These are phyloP conservation scores for Lithospermum erythrorhizon DNA, from an alignment of 257 asterid species.

Conservation along the genomic window DNA sequence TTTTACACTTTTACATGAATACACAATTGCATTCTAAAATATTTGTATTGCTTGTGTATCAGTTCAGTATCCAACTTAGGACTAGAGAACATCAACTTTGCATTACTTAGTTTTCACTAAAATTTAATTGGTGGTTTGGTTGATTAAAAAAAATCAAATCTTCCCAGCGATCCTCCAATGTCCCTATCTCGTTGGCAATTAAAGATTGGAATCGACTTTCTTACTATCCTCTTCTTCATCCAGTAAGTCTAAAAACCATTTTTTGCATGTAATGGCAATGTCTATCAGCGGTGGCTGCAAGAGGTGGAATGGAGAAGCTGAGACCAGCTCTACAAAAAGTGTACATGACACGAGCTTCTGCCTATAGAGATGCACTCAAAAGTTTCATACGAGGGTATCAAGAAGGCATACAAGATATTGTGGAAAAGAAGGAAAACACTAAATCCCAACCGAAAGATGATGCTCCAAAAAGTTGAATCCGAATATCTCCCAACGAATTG, in stretches of 20 bases:
- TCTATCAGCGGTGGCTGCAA: constrained; percentile 65
- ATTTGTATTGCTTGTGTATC: background rate
- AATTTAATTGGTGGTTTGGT: background rate
- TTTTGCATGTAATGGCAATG: constrained; percentile 5
- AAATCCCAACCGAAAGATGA: constrained; percentile 25
- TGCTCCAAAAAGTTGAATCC: constrained; percentile 22
- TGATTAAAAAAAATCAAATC: background rate
- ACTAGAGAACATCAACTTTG: too few relatives aligned
- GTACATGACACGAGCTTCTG: constrained; percentile 89
- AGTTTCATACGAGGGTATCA: constrained; percentile 90
- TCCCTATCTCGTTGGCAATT: background rate
- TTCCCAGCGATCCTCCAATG: background rate
- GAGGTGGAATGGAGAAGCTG: constrained; percentile 86
- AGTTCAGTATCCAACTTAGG: too few relatives aligned
- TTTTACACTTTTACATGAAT: too few relatives aligned
- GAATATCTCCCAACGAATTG: background rate
- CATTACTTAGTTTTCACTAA: too few relatives aligned
- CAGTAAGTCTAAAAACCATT: background rate
- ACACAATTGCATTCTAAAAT: too few relatives aligned
- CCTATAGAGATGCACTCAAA: constrained; percentile 76
- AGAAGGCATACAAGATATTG: constrained; percentile 73
- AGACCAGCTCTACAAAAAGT: constrained; percentile 83
- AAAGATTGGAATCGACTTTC: too few relatives aligned
- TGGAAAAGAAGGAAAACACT: constrained; percentile 51
- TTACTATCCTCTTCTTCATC: background rate